Evolutionary conservation across 164 flowering plant species (phyloP), one percentile per base, ranked within the genome.

Genomic region (Tinospora cordifolia): DNA sequence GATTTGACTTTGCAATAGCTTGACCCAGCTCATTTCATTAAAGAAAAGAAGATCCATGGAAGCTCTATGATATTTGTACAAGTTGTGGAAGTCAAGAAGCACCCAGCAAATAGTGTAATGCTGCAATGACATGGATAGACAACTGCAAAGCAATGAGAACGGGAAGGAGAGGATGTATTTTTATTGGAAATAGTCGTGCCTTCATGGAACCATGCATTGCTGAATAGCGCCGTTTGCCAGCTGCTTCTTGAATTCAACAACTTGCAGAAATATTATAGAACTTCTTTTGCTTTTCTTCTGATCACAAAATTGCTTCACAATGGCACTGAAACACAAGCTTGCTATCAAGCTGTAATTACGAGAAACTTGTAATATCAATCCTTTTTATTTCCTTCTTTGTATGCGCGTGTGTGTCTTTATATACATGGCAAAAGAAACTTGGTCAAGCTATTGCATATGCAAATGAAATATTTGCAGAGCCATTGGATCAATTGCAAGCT

Each of bases 271-370:
- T 19, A 30, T 30, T 30, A 30, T 30, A 14, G 17, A 51, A 22
- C 59, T 51, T 54, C 24, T 3, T 15, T 21, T 8, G 60, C 36
- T 63, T 26, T 51, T 68, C 62, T 69, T 47, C 39, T 14, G 1
- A 38, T 71, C 69, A 77, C 85, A 84, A 82, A 84, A 82, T 78
- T 83, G 84, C 72, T 68, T 22, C 25, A 34, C 21, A 36, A 24
- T 34, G 21, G 24, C 11, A 59, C 69, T 26, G 25, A 69, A 57
- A 65, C 39, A 1, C 15, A 30, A 10, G 58, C 27, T 44, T 21
- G 8, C 73, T 76, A 82, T 6, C 80, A 83, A 74, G 77, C 74
- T 68, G 84, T 40, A 22, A 81, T 27, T 69, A 87, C 92, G 4
- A 30, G 2, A 4, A 30, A 30, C 36, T 30, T 30, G 36, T 30